Evolutionary conservation across 108 stramenopile genomes (phyloP).

Genomic region (Schizochytrium sp.): DNA sequence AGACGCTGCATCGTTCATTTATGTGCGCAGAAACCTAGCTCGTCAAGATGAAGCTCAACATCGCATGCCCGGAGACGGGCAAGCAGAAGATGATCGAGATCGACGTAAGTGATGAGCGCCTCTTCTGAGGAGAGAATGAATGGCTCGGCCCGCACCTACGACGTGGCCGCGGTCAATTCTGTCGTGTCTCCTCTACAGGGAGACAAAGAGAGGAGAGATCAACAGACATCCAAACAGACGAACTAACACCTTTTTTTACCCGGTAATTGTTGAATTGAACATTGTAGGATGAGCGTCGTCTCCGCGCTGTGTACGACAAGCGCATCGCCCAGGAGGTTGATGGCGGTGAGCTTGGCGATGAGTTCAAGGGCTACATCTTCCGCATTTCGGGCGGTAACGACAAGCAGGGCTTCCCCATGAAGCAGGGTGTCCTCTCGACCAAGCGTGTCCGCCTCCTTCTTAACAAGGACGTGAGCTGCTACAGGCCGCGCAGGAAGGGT

Average conservation of each 20-base stretch:
- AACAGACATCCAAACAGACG: too few species aligned
- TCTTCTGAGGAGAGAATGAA: conserved; percentile 74
- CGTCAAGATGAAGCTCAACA: conserved; percentile 76
- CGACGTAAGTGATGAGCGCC: conserved; percentile 48
- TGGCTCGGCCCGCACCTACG: neutral
- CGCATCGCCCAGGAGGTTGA: conserved; percentile 97
- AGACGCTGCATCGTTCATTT: too few species aligned
- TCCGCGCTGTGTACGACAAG: conserved; percentile 89
- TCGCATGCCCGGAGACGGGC: conserved; percentile 90
- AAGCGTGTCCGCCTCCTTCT: conserved; percentile 92
- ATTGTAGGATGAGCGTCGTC: neutral
- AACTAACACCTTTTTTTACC: too few species aligned
- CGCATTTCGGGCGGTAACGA: conserved; percentile 98
- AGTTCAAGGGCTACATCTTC: conserved; percentile 90
- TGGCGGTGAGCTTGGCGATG: conserved; percentile 86
- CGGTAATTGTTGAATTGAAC: conserved; percentile 22
- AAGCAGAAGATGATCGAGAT: conserved; percentile 95
- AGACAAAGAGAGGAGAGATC: too few species aligned
- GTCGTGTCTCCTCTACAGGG: too few species aligned
- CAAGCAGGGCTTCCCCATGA: conserved; percentile 99
- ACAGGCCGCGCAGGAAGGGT: conserved; percentile 81
- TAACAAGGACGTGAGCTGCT: conserved; percentile 80
- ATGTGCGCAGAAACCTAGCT: neutral
- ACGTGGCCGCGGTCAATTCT: too few species aligned
- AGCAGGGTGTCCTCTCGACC: conserved; percentile 96